A percentile compares a stretch with the other conserved stretches of the same genome.
phyloP scores from a whole-genome alignment of 208 protist genomes.

The Acanthamoeba culbertsoni region DNA sequence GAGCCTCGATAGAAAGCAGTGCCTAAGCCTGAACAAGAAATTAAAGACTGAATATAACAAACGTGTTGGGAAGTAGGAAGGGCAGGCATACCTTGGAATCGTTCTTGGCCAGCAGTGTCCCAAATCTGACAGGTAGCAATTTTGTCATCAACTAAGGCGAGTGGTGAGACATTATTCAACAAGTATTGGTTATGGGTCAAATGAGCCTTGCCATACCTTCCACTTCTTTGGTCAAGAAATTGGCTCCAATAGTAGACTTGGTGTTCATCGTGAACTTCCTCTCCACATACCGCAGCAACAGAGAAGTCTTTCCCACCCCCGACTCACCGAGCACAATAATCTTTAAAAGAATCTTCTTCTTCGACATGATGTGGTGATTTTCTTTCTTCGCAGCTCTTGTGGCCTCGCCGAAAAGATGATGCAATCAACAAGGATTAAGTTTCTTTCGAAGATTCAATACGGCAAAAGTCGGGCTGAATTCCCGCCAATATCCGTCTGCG shows the following conservation, averaged over 20 bases:
- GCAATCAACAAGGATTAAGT: background rate
- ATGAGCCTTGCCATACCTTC: background rate
- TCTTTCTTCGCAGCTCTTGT: background rate
- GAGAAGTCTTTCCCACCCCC: constrained; percentile 69
- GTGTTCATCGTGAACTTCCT: constrained; percentile 65
- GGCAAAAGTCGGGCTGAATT: too few species aligned
- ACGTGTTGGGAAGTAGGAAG: background rate
- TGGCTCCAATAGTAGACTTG: constrained; percentile 81
- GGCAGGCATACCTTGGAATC: constrained; percentile 47
- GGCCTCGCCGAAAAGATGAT: background rate
- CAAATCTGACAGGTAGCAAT: constrained; percentile 64
- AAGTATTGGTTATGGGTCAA: background rate
- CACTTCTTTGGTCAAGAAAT: constrained; percentile 81
- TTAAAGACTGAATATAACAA: too few species aligned
- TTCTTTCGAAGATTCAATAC: constrained; percentile 18
- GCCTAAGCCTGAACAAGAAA: background rate
- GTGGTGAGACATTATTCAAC: too few species aligned
- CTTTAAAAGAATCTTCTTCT: constrained; percentile 60
- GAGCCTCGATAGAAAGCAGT: constrained; percentile 69
- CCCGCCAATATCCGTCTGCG: too few species aligned
- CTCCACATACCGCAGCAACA: constrained; percentile 65
- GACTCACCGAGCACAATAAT: constrained; percentile 69
- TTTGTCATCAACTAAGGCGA: constrained; percentile 38
- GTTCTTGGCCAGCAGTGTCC: constrained; percentile 70
- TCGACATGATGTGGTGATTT: background rate